Evolutionary conservation across 139 green algal genomes (phyloP).

Genomic region (Chlorella sp.): DNA sequence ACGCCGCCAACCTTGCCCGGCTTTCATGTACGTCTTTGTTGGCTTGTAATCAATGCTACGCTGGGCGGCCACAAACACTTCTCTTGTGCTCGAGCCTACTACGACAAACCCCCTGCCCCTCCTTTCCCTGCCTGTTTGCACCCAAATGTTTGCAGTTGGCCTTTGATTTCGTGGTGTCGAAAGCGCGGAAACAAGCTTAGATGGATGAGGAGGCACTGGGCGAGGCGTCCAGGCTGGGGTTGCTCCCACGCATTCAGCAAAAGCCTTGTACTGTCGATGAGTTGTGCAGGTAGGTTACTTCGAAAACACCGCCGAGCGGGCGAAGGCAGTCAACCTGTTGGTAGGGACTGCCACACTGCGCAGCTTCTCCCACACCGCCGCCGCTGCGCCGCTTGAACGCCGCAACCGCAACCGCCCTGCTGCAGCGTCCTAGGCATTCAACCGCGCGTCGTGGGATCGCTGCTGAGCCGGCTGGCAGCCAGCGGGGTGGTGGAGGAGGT

Average conservation of each 20-base stretch:
- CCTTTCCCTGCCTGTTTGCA: no score
- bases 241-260: neutral
- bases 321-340: no score
- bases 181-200: neutral
- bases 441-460: neutral
- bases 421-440: slow-evolving; percentile 11
- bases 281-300: neutral
- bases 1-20: no score
- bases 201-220: neutral
- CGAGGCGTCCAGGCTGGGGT: neutral
- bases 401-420: neutral
- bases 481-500: neutral
- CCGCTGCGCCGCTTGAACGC: neutral
- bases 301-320: neutral
- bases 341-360: neutral
- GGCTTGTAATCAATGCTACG: no score
- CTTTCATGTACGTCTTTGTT: no score
- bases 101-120: no score
- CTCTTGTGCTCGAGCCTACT: no score
- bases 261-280: neutral
- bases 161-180: no score
- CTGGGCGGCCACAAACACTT: no score
- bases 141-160: no score
- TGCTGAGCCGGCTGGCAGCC: neutral
- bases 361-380: neutral